These are phyloP conservation scores for Raphidocelis subcapitata DNA, from an alignment of 139 green algal species.

Conservation along the genomic window DNA sequence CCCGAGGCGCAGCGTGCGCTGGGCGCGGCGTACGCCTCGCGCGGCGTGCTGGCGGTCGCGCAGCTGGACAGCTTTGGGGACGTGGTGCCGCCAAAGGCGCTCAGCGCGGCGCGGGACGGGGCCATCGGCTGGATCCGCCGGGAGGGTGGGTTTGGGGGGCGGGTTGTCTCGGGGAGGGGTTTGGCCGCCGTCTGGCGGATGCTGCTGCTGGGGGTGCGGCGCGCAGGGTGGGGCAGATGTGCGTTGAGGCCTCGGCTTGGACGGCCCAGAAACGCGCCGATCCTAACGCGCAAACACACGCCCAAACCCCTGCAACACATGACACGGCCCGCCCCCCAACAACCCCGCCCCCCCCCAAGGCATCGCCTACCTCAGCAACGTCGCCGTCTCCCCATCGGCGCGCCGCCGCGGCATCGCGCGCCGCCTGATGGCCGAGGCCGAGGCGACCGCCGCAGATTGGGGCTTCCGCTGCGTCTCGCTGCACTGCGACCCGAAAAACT, in stretches of 20 bases:
- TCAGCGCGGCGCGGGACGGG: constrained; percentile 14
- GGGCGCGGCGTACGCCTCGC: too few relatives aligned
- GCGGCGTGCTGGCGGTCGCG: constrained; percentile 15
- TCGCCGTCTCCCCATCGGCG: constrained; percentile 21
- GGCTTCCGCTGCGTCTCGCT: constrained; percentile 5
- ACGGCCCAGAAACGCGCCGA: too few relatives aligned
- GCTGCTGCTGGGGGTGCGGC: too few relatives aligned
- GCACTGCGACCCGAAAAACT: constrained; percentile 22
- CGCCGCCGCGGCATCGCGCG: constrained; percentile 29
- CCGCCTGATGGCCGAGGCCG: constrained; percentile 23
- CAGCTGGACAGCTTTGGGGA: constrained; percentile 32
- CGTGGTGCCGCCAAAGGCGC: constrained; percentile 18
- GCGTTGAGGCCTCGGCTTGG: too few relatives aligned
- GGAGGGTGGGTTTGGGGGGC: constrained; percentile 20
- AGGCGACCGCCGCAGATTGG: constrained; percentile 17
- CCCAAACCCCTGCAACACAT: too few relatives aligned
- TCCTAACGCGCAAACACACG: too few relatives aligned
- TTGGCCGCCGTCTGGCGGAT: too few relatives aligned
- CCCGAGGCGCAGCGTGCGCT: too few relatives aligned
- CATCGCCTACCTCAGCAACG: constrained; percentile 42
- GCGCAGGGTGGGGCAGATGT: too few relatives aligned
- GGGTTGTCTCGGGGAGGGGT: too few relatives aligned
- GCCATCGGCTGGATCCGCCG: constrained; percentile 28
- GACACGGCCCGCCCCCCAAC: too few relatives aligned
- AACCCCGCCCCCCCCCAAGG: too few relatives aligned